These are phyloP conservation scores for Ogataea degrootiae DNA, from an alignment of 805 yeast genomes.

Conservation along the genomic window DNA sequence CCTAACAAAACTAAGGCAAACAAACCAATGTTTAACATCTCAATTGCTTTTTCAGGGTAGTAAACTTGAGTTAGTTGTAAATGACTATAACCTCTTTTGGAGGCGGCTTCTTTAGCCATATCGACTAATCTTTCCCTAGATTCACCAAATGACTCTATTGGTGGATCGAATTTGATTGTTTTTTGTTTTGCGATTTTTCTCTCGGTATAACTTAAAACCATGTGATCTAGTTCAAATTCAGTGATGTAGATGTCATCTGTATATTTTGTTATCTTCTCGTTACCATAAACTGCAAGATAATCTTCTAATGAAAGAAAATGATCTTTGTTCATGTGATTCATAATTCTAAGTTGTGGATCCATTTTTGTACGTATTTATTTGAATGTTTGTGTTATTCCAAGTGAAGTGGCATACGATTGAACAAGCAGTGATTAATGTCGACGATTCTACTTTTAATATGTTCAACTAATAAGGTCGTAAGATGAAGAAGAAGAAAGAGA, in stretches of 20 bases:
- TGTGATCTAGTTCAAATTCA: constrained; percentile 38
- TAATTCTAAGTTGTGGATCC: constrained; percentile 40
- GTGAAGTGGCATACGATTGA: too few relatives aligned
- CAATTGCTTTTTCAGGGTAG: constrained; percentile 32
- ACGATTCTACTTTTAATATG: too few relatives aligned
- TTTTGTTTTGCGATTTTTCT: constrained; percentile 31
- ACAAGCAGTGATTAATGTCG: too few relatives aligned
- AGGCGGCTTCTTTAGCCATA: constrained; percentile 76
- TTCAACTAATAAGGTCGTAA: too few relatives aligned
- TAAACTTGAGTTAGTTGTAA: constrained; percentile 42
- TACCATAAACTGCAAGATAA: constrained; percentile 63
- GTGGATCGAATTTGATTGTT: constrained; percentile 49
- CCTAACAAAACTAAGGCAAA: constrained; percentile 3
- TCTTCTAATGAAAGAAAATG: constrained; percentile 71
- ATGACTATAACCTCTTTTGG: constrained; percentile 54
- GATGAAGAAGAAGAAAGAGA: too few relatives aligned
- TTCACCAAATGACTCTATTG: constrained; percentile 38
- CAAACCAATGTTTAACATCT: constrained; percentile 16
- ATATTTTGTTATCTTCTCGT: constrained; percentile 36
- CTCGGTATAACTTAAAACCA: constrained; percentile 39
- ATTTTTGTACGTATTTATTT: neutral
- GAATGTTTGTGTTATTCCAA: too few relatives aligned
- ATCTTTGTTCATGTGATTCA: constrained; percentile 76
- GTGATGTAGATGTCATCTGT: constrained; percentile 39
- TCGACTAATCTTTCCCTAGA: constrained; percentile 51